Conservation (phyloP, 192 early-diverging fungal genomes). For the Entophlyctis helioformis region DNA sequence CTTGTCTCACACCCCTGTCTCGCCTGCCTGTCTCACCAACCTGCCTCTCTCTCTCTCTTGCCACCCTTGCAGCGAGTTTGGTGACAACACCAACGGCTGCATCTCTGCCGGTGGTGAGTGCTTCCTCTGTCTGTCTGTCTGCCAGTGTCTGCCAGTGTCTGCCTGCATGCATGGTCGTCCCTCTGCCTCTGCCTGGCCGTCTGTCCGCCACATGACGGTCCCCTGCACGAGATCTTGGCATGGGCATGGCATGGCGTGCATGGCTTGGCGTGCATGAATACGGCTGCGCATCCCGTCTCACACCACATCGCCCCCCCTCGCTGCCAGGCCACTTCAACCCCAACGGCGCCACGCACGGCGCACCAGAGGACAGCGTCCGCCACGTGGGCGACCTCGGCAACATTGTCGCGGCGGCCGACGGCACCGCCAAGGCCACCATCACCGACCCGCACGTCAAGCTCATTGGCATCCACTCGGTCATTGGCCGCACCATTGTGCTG, state of each 20-base stretch:
- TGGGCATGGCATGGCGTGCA: no score
- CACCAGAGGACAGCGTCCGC: slow-evolving; percentile 49
- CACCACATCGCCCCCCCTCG: no score
- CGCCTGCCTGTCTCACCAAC: no score
- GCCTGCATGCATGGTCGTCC: no score
- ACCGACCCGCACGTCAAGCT: slow-evolving; percentile 59
- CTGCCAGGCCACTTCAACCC: slow-evolving; percentile 80
- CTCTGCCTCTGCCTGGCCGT: no score
- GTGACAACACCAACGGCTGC: slow-evolving; percentile 73
- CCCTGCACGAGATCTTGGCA: no score
- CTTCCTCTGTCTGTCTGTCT: no score
- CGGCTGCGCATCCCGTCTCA: no score
- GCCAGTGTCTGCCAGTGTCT: no score
- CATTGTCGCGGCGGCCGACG: slow-evolving; percentile 42
- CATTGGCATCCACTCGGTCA: slow-evolving; percentile 60
- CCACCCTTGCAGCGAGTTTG: slow-evolving; percentile 41
- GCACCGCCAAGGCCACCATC: slow-evolving; percentile 34
- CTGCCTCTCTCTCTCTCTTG: neutral
- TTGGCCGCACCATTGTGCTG: slow-evolving; percentile 75
- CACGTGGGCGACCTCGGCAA: slow-evolving; percentile 93
- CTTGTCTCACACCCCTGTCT: no score
- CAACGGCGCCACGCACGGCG: slow-evolving; percentile 64
- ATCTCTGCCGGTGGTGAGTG: slow-evolving; percentile 56
- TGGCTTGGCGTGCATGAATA: no score
- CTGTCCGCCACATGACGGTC: no score